Evolutionary conservation across 306 rosid species (phyloP).

Genomic region (Herpetospermum pedunculosum): DNA sequence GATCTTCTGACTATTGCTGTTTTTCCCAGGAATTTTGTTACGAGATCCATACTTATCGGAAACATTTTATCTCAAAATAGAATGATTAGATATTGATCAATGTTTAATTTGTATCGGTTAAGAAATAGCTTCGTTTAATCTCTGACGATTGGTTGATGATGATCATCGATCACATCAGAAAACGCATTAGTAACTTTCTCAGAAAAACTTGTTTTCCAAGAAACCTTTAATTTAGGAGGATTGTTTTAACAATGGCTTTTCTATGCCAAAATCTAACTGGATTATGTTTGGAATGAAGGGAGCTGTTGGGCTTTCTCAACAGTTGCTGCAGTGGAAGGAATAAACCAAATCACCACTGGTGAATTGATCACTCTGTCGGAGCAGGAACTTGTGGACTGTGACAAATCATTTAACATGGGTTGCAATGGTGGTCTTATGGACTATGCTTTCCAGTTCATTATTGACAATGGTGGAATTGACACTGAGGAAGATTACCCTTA

Average conservation of each 20-base stretch:
- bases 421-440: constrained; percentile 99
- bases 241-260: neutral
- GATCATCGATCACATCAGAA: neutral
- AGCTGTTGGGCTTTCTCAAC: constrained; percentile 98
- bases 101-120: neutral
- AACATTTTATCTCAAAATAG: neutral
- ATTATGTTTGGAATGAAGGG: constrained; percentile 37
- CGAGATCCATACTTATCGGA: neutral
- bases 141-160: neutral
- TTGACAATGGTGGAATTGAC: constrained; percentile 79
- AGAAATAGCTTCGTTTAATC: neutral
- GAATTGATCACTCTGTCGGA: constrained; percentile 55
- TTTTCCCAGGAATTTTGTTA: constrained; percentile 5
- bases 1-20: constrained; percentile 1
- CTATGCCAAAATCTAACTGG: neutral
- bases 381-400: constrained; percentile 91
- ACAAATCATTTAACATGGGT: constrained; percentile 54
- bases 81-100: neutral
- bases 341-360: constrained; percentile 60
- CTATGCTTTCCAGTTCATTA: constrained; percentile 58
- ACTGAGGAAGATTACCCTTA: constrained; percentile 72
- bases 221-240: neutral
- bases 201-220: neutral
- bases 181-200: neutral
- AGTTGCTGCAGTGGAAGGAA: constrained; percentile 70